Percentiles rank a stretch among this genome's conserved stretches.
Conservation (phyloP, 78 protist genomes). For the slime mould (Dictyostelium discoideum) region DNA sequence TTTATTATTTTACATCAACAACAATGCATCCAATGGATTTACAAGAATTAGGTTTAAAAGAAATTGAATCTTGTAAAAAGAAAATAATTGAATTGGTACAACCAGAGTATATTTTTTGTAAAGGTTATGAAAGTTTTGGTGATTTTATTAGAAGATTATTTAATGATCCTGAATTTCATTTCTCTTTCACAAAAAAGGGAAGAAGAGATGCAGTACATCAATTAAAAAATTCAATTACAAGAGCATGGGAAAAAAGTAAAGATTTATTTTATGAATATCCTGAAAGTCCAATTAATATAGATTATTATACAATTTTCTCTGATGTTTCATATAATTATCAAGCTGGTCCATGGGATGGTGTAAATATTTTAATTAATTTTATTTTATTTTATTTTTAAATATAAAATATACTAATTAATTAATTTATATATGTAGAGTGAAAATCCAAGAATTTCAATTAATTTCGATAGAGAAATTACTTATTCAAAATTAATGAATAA, state of each 20-base stretch:
- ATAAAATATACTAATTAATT: not conserved
- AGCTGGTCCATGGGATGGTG: constrained; percentile 16
- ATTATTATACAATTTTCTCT: not conserved
- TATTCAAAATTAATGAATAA: constrained; percentile 4
- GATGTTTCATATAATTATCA: constrained; percentile 17
- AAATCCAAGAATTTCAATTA: not conserved
- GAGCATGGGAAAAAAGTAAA: not conserved
- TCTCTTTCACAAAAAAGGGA: not conserved
- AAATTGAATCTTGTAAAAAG: not conserved
- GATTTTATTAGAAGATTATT: constrained; percentile 12
- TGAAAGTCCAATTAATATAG: not conserved
- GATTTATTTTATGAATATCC: constrained; percentile 29
- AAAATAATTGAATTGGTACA: not conserved
- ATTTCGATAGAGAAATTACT: constrained; percentile 10
- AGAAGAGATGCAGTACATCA: constrained; percentile 24
- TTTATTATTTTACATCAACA: constrained; percentile 48
- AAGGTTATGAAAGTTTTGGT: constrained; percentile 16
- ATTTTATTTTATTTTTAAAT: no score
- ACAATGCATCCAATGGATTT: constrained; percentile 60
- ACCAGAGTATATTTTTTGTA: constrained; percentile 28
- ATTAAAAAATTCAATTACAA: not conserved
- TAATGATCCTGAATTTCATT: not conserved
- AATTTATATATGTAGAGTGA: not conserved
- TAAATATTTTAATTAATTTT: not conserved
- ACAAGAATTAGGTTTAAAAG: constrained; percentile 20